Base-by-base conservation (phyloP, 2,329 filamentous ascomycete species). In the Fusarium graminum region DNA sequence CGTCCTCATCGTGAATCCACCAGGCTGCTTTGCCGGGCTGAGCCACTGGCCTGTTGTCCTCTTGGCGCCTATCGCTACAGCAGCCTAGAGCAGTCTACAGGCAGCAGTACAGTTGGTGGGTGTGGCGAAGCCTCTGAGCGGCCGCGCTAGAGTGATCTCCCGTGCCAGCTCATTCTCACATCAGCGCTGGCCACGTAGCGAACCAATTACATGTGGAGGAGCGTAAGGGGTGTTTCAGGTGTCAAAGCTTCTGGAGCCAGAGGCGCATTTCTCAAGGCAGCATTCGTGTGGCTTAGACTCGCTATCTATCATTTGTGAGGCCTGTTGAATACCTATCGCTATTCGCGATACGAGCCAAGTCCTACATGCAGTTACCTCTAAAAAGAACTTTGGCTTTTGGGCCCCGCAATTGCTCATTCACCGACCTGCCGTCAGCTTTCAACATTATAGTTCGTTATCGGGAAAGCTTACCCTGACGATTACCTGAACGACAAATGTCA, bases 141-240 rank as follows among this genome's bases (percentile, higher is more conserved):
- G 19, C 22, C 16, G 39, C 51, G 29, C 47, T 46, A n/a, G 30
- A 7, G 16, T n/a, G 19, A 19, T 44, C 29, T 60, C 50, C 28
- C 10, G 30, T 45, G 46, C 45, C 45, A 64, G 26, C 38, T 38
- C 54, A 68, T 30, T 65, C 65, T 67, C 54, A 68, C 64, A 36
- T 67, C 65, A 65, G 54, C 59, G 19, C 22, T 14, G 19, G 11
- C 3, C 12, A 4, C 2, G 12, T 16, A 26, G 16, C 10, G 8
- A 45, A 17, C 59, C 52, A 63, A 58, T 62, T 34, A 11, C 12
- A 12, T 8, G 1, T 14, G 2, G 13, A 29, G 22, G 16, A n/a
- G 12, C 14, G 14, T 25, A 6, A 14, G 8, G 4, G 38, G 14
- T 12, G 53, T 56, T 62, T 56, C 29, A 47, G 12, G 17, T 42